Evolutionary conservation across 1,284 basidiomycete species (phyloP).

Genomic region (Meira nashicola): DNA sequence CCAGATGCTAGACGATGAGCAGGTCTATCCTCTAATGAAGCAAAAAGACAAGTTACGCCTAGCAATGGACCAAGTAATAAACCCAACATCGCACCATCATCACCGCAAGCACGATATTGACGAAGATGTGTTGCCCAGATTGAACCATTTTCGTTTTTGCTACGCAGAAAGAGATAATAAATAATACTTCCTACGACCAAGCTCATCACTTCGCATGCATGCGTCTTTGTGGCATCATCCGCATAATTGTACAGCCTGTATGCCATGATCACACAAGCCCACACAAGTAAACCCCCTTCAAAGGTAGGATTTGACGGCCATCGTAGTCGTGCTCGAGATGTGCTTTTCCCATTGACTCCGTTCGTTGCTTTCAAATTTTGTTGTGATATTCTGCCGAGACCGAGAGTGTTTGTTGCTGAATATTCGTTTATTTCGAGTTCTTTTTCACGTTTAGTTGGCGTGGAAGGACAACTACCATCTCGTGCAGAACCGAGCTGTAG

Average conservation of each 20-base stretch:
- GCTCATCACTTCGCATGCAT: not conserved
- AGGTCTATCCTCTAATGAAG: conserved; percentile 27
- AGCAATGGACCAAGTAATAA: conserved; percentile 36
- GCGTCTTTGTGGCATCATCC: conserved; percentile 6
- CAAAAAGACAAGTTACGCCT: conserved; percentile 29
- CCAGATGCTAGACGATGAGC: conserved; percentile 17
- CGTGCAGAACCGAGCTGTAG: not conserved
- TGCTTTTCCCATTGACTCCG: too few relatives aligned
- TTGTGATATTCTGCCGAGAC: too few relatives aligned
- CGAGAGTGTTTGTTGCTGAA: too few relatives aligned
- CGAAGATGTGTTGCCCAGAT: conserved; percentile 44
- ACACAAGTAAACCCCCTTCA: conserved; percentile 24
- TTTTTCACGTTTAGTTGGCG: not conserved
- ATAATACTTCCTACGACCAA: too few relatives aligned
- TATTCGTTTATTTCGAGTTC: not conserved
- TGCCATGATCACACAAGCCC: conserved; percentile 23
- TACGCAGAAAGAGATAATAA: conserved; percentile 27
- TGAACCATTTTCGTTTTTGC: conserved; percentile 24
- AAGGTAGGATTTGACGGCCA: conserved; percentile 17
- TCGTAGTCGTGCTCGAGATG: too few relatives aligned
- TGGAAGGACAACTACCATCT: not conserved
- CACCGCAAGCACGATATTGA: conserved; percentile 32
- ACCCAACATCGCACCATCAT: conserved; percentile 39
- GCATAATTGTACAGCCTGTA: conserved; percentile 21
- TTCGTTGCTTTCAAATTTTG: too few relatives aligned